phyloP scores from a whole-genome alignment of 1,139 yeast genomes.

The Blastobotrys elegans region DNA sequence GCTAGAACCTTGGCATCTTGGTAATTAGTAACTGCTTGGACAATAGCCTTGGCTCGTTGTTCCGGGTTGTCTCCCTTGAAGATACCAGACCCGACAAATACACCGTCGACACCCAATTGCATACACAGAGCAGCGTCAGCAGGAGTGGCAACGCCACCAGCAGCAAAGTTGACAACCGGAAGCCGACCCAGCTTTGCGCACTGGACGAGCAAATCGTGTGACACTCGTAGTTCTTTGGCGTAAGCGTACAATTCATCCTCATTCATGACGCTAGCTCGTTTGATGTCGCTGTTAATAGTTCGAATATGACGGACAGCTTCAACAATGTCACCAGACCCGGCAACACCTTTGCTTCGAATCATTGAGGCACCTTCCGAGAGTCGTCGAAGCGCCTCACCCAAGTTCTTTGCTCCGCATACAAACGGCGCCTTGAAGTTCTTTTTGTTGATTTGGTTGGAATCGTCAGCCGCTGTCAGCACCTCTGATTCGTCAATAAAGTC shows the following conservation, averaged over 20 bases:
- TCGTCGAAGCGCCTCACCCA: slow-evolving; percentile 82
- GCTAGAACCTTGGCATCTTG: slow-evolving; percentile 59
- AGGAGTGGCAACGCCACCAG: slow-evolving; percentile 89
- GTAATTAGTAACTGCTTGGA: slow-evolving; percentile 74
- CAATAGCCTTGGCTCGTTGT: slow-evolving; percentile 73
- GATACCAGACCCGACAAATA: slow-evolving; percentile 87
- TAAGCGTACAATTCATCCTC: slow-evolving; percentile 45
- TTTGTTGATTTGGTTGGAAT: slow-evolving; percentile 60
- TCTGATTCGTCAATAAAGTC: slow-evolving; percentile 84
- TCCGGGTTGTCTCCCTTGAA: slow-evolving; percentile 74
- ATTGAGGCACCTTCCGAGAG: slow-evolving; percentile 82
- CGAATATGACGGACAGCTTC: slow-evolving; percentile 69
- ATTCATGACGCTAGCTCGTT: slow-evolving; percentile 41
- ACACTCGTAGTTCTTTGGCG: slow-evolving; percentile 61
- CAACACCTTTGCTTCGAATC: slow-evolving; percentile 86
- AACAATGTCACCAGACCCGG: slow-evolving; percentile 84
- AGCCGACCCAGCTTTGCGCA: slow-evolving; percentile 52
- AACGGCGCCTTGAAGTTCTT: slow-evolving; percentile 64
- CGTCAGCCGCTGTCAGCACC: slow-evolving; percentile 80
- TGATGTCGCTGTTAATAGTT: slow-evolving; percentile 35
- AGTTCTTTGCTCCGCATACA: slow-evolving; percentile 81
- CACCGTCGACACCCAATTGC: slow-evolving; percentile 92
- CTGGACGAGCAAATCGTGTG: slow-evolving; percentile 48
- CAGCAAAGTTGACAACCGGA: slow-evolving; percentile 85
- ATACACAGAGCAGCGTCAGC: slow-evolving; percentile 85